These are phyloP conservation scores for Vitis hybrid DNA, from an alignment of 177 flowering plant species.

Conservation along the genomic window DNA sequence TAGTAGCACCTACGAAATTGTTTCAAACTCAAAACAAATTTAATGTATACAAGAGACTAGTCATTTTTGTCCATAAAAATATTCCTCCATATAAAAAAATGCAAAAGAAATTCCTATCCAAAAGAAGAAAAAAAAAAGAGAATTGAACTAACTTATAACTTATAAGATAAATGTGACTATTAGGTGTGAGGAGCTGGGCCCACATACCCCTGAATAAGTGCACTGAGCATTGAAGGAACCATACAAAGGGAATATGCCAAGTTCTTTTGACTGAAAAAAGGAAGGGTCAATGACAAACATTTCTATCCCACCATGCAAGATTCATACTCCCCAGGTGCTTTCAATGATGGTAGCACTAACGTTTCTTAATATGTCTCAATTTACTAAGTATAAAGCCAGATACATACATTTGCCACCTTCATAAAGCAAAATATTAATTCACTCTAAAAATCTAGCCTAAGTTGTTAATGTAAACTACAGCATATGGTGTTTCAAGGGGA, in stretches of 20 bases:
- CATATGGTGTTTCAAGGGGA: background rate
- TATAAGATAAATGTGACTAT: too few relatives aligned
- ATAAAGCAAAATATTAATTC: background rate
- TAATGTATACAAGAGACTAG: conserved; percentile 9
- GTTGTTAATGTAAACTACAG: background rate
- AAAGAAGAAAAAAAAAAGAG: background rate
- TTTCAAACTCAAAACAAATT: background rate
- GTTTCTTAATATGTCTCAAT: background rate
- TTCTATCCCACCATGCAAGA: background rate
- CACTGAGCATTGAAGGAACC: too few relatives aligned
- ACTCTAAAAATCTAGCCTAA: background rate
- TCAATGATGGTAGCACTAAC: background rate
- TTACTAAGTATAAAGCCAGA: background rate
- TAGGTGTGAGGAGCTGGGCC: background rate
- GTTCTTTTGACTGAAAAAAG: too few relatives aligned
- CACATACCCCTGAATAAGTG: too few relatives aligned
- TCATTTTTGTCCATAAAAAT: background rate
- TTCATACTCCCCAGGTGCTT: background rate
- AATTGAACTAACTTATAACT: too few relatives aligned
- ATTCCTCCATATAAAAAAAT: background rate
- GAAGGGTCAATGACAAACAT: too few relatives aligned
- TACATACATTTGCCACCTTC: background rate
- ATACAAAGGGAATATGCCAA: too few relatives aligned
- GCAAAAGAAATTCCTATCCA: background rate
- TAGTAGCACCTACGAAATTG: background rate